Evolutionary conservation across 768 basidiomycete genomes (phyloP), one percentile per base, ranked within the genome.

Genomic region (Tylopilus plumbeoviolaceoides): DNA sequence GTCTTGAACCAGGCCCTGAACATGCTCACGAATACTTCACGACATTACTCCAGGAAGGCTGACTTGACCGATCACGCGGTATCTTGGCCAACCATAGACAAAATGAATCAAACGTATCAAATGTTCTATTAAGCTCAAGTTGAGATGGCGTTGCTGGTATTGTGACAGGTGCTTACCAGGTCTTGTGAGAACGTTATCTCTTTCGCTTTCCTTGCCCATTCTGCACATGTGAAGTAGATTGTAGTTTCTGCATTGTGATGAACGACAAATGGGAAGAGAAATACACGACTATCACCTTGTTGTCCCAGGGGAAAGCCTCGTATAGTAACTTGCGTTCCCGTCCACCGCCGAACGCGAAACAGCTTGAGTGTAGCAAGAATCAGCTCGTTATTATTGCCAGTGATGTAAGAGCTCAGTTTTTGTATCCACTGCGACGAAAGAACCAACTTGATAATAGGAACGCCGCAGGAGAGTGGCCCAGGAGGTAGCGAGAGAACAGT

Each of bases 241-340:
- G 77, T 4, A 90, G 70, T 21, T 77, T 78, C 89, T 91, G 48
- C 5, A 31, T 5, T 1, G 7, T 35, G 28, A 44, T 47, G 25
- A 54, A 49, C 51, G 21, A 49, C 55, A 25, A 44, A 46, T 11
- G 18, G 23, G 0, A 17, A 18, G 27, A 30, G 3, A 39, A 9
- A 53, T 14, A 27, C 12, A n/a, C 30, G 11, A 7, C 1, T 69
- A 2, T 48, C 45, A 84, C 90, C 76, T 90, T 91, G 28, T 78
- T 75, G 52, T 89, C 88, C 90, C 90, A 92, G 7, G 81, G 79
- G 67, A 92, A 89, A 0, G 74, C 74, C 49, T 91, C 89, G 25
- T 85, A 67, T 2, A 89, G 73, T 0, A 73, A 61, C 56, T 80
- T 85, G 47, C 79, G 76, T 56, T 91, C 87, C 23, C 76, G 70